Evolutionary conservation across 202 grass and related monocot genomes (phyloP).

Genomic region (Setaria italica): DNA sequence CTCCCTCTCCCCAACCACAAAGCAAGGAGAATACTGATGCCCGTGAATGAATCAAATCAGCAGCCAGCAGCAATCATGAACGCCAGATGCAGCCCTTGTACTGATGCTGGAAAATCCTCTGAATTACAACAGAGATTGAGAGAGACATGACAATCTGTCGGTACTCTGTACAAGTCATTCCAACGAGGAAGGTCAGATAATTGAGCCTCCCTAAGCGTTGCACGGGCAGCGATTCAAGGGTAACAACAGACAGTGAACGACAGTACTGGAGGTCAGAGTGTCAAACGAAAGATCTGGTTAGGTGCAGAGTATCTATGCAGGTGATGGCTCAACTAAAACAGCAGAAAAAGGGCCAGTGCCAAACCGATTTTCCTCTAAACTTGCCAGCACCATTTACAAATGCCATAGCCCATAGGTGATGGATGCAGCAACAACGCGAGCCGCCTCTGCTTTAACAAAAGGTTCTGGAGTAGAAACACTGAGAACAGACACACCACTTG

Average conservation of each 20-base stretch:
- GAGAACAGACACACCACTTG: neutral
- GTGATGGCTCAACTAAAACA: conserved; percentile 19
- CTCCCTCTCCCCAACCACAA: neutral
- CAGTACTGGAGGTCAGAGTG: conserved; percentile 7
- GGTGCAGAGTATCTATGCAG: conserved; percentile 7
- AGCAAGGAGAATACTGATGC: neutral
- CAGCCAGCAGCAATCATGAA: conserved; percentile 32
- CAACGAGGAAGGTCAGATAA: neutral
- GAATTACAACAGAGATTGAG: neutral
- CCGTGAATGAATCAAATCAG: conserved; percentile 42
- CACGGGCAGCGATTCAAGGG: neutral
- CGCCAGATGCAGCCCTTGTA: conserved; percentile 11
- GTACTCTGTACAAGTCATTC: conserved; percentile 37
- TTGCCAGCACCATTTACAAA: neutral
- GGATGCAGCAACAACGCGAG: neutral
- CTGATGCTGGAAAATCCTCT: conserved; percentile 4
- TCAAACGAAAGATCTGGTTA: conserved; percentile 20
- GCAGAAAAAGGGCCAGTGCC: neutral
- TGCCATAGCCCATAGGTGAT: neutral
- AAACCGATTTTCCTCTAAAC: neutral
- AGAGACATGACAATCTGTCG: conserved; percentile 8
- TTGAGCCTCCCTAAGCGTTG: neutral
- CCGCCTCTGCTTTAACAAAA: neutral
- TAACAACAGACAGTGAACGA: conserved; percentile 13
- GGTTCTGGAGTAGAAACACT: neutral